These are phyloP conservation scores for Polyrhizophydium stewartii DNA, from an alignment of 371 early-diverging fungal genomes.

Conservation along the genomic window DNA sequence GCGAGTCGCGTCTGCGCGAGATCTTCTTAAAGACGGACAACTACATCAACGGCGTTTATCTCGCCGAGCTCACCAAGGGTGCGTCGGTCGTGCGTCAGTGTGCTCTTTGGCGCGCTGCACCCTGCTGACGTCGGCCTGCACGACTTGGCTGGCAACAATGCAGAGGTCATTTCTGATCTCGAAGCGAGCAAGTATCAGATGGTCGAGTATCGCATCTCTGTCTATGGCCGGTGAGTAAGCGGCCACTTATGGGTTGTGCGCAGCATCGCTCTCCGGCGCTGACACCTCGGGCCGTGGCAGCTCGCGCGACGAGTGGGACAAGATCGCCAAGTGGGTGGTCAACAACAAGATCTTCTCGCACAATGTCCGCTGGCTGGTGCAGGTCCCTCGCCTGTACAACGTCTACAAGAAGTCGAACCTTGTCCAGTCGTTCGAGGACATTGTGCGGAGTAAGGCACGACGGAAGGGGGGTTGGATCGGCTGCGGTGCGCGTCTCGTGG, in stretches of 20 bases:
- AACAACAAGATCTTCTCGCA: constrained; percentile 84
- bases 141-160: not conserved
- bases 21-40: constrained; percentile 98
- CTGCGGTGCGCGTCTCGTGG: not conserved
- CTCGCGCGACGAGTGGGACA: constrained; percentile 84
- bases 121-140: no score
- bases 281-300: constrained; percentile 6
- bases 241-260: no score
- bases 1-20: constrained; percentile 68
- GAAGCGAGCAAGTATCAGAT: constrained; percentile 95
- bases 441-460: constrained; percentile 59
- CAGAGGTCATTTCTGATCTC: constrained; percentile 88
- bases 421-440: constrained; percentile 75
- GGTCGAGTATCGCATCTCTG: constrained; percentile 90
- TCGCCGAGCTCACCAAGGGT: constrained; percentile 94
- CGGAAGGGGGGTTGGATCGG: no score
- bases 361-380: constrained; percentile 96
- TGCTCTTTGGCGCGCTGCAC: no score
- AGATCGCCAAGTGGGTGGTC: constrained; percentile 93
- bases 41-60: constrained; percentile 82
- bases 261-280: not conserved
- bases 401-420: constrained; percentile 72
- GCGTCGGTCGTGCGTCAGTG: not conserved
- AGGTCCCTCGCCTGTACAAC: constrained; percentile 93
- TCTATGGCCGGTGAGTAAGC: constrained; percentile 71